phyloP scores from a whole-genome alignment of 2,329 filamentous ascomycete genomes.

The Didymosphaeria variabile region DNA sequence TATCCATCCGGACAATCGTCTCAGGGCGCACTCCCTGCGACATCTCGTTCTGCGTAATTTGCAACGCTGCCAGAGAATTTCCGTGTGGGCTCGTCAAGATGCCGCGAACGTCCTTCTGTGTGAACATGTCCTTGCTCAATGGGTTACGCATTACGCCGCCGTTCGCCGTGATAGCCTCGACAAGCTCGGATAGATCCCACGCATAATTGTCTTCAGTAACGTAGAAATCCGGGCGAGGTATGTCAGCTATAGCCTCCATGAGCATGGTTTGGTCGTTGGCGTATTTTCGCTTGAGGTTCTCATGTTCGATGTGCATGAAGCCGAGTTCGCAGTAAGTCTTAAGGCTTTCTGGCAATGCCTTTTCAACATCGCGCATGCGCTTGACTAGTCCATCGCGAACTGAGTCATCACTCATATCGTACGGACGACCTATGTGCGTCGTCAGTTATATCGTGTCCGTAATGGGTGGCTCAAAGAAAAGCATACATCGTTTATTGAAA shows the following conservation, averaged over 20 bases:
- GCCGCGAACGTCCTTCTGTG: constrained; percentile 42
- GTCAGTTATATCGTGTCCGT: neutral
- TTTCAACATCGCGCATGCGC: constrained; percentile 34
- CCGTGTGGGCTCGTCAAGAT: constrained; percentile 41
- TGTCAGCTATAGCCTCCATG: constrained; percentile 41
- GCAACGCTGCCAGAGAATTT: constrained; percentile 37
- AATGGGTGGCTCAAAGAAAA: neutral
- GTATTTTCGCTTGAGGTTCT: constrained; percentile 44
- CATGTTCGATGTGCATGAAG: constrained; percentile 49
- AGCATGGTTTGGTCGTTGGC: constrained; percentile 48
- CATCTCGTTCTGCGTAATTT: constrained; percentile 43
- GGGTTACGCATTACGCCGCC: constrained; percentile 46
- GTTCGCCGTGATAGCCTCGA: constrained; percentile 41
- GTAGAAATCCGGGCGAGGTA: constrained; percentile 46
- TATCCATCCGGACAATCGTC: constrained; percentile 43
- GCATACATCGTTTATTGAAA: neutral
- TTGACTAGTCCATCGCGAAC: constrained; percentile 41
- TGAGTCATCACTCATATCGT: constrained; percentile 22
- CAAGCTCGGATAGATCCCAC: constrained; percentile 51
- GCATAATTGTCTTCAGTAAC: constrained; percentile 53
- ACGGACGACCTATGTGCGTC: neutral
- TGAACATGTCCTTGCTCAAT: constrained; percentile 46
- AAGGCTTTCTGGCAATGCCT: constrained; percentile 35
- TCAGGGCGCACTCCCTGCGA: constrained; percentile 42
- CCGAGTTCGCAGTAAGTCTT: constrained; percentile 39